phyloP scores from a whole-genome alignment of 2,329 filamentous ascomycete genomes.

The Thelonectria blattea region DNA sequence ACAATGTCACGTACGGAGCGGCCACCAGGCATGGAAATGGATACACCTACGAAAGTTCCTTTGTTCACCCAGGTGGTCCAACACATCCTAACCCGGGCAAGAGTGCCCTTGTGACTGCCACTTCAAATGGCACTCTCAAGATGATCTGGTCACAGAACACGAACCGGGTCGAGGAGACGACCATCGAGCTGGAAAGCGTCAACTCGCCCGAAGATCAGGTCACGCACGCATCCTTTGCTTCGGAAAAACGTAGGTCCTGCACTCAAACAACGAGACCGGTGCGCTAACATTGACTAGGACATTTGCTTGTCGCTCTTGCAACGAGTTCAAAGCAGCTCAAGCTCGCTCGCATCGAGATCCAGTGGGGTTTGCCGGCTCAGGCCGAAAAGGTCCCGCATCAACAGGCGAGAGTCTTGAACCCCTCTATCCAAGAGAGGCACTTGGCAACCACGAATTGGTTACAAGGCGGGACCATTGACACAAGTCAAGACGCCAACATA shows the following conservation, averaged over 20 bases:
- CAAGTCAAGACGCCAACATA: conserved; percentile 57
- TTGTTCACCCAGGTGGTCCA: conserved; percentile 71
- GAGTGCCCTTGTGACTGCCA: conserved; percentile 78
- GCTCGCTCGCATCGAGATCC: conserved; percentile 74
- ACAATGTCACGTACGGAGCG: conserved; percentile 61
- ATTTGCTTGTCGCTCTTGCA: conserved; percentile 69
- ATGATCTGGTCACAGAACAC: conserved; percentile 80
- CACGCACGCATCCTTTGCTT: conserved; percentile 77
- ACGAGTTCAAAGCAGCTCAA: conserved; percentile 75
- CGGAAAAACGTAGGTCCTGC: conserved; percentile 69
- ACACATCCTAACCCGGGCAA: conserved; percentile 74
- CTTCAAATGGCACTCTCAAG: conserved; percentile 73
- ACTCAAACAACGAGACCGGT: background rate
- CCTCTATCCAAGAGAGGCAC: conserved; percentile 60
- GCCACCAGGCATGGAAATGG: conserved; percentile 65
- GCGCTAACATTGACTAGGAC: conserved; percentile 46
- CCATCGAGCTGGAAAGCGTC: conserved; percentile 76
- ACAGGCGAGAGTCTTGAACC: conserved; percentile 54
- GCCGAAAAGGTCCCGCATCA: conserved; percentile 60
- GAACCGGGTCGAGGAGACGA: conserved; percentile 72
- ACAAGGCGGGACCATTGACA: conserved; percentile 52
- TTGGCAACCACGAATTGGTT: conserved; percentile 65
- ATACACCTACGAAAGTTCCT: conserved; percentile 74
- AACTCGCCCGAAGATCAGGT: conserved; percentile 76
- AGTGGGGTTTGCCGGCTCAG: conserved; percentile 66